Base-by-base conservation (phyloP, 1,284 basidiomycete genomes). In the Tilletia caries region DNA sequence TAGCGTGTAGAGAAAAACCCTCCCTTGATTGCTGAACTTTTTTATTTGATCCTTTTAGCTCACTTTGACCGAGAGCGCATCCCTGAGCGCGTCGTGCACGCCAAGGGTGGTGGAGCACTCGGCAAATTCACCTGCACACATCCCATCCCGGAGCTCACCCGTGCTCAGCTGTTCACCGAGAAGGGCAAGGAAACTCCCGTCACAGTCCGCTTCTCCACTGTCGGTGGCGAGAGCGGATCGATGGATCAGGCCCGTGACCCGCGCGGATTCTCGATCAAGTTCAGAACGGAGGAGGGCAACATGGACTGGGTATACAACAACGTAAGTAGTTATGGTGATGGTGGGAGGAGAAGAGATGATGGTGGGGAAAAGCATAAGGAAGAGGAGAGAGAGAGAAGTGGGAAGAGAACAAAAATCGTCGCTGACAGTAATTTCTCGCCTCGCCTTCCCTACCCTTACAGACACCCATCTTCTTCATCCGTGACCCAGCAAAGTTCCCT, bases 71-170 rank as follows among this genome's bases (percentile, higher is more conserved):
- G 76, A 1, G 79, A 81, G 68, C 75, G 79, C 20, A 81, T 81
- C 54, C 79, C 79, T 37, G 79, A 81, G 68, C 75, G 79, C 4
- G 79, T 81, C 32, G 77, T 79, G 34, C 77, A 79, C 52, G 77
- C 77, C 65, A 77, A 77, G 69, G 78, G 78, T 5, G 77, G 73
- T 5, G 77, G 77, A 44, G 78, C 78, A 13, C 78, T 79, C 64
- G 77, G 78, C 23, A 44, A 68, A 43, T 79, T 70, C 68, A 69
- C 68, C 18, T 70, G 72, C 58, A 79, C 78, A 6, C 74, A 77
- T 50, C 72, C 72, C 10, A 78, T 77, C 70, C 72, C 75, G 1
- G 70, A 79, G 29, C 50, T 78, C 8, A 70, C 69, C 62, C 27
- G 68, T 6, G 74, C 75, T 58, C 54, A 70, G 34, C 54, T 78